Percentiles rank a stretch among this genome's conserved stretches.
Conservation (phyloP, 2,329 filamentous ascomycete species). For the Xylariomycetidae sp. region DNA sequence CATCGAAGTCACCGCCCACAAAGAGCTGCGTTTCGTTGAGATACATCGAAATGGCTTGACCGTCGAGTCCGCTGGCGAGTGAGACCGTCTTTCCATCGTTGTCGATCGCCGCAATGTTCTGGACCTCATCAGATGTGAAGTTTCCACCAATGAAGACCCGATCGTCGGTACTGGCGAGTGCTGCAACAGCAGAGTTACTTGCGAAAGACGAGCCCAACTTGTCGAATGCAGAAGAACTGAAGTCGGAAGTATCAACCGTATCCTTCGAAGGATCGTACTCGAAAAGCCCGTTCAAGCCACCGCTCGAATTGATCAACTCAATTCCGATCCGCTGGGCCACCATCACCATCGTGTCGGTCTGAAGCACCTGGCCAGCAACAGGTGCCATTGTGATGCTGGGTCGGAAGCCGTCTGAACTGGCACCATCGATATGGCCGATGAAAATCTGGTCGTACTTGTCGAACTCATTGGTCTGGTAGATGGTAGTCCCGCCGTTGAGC, state of each 20-base stretch:
- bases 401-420: constrained; percentile 64
- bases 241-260: constrained; percentile 52
- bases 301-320: constrained; percentile 63
- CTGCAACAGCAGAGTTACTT: constrained; percentile 59
- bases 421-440: constrained; percentile 77
- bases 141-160: constrained; percentile 76
- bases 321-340: constrained; percentile 90
- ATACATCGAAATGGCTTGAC: constrained; percentile 66
- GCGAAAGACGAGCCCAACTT: constrained; percentile 66
- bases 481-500: constrained; percentile 47
- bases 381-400: constrained; percentile 76
- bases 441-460: constrained; percentile 97
- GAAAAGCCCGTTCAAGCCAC: constrained; percentile 81
- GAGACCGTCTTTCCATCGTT: constrained; percentile 56
- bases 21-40: constrained; percentile 63
- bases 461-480: constrained; percentile 90
- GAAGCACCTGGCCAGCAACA: constrained; percentile 53
- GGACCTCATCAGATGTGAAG: constrained; percentile 62
- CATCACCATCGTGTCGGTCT: constrained; percentile 55
- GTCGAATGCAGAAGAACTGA: constrained; percentile 69
- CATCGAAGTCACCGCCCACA: constrained; percentile 79
- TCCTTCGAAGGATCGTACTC: constrained; percentile 70
- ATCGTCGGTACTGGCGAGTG: constrained; percentile 59
- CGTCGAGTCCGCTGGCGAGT: constrained; percentile 70
- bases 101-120: constrained; percentile 73